Base-by-base conservation (phyloP, 371 early-diverging fungal genomes). In the Choanephora cucurbitarum region DNA sequence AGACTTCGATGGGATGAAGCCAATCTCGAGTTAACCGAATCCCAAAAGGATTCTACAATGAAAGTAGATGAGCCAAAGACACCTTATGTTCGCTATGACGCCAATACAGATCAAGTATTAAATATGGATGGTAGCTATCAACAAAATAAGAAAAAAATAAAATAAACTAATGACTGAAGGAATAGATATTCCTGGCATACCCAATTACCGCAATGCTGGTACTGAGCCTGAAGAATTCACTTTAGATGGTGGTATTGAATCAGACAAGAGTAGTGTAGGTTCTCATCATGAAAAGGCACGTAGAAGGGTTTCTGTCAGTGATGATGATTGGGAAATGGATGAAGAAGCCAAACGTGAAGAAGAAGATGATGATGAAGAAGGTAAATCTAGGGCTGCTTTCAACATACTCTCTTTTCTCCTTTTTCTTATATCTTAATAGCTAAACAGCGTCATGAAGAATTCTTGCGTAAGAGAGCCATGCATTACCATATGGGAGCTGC, bases 31-130 rank as follows among this genome's bases (percentile, higher is more conserved):
- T 67, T 92, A 22, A 96, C 94, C 2, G 97, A 97, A 70, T 86
- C 89, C 0, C 90, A 93, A 68, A 94, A 94, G 70, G 87, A 87
- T 60, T 77, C 93, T 9, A 94, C 90, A 17, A 96, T 96, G 96
- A 97, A 97, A 77, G 94, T 97, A 14, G 86, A 89, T 41, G 98
- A 98, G 66, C 98, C 97, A n/a, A 92, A 91, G 71, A 98, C 98
- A 2, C 98, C 98, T 1, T 98, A 79, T 62, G 89, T 97, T 40
- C 85, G 86, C 45, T 96, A 95, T 70, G 81, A 96, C 67, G 75
- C 81, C 1, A 88, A 84, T 19, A 85, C 80, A 0, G 97, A 97
- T 56, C 81, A 89, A 53, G 77, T 89, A 34, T 66, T 89, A 42
- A 82, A 85, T 55, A 64, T 85, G 70, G 74, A 77, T 45, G 68